Evolutionary conservation across 352 stramenopile species (phyloP), one percentile per base, ranked within the genome.

Genomic region (Pythium pyrilobum): DNA sequence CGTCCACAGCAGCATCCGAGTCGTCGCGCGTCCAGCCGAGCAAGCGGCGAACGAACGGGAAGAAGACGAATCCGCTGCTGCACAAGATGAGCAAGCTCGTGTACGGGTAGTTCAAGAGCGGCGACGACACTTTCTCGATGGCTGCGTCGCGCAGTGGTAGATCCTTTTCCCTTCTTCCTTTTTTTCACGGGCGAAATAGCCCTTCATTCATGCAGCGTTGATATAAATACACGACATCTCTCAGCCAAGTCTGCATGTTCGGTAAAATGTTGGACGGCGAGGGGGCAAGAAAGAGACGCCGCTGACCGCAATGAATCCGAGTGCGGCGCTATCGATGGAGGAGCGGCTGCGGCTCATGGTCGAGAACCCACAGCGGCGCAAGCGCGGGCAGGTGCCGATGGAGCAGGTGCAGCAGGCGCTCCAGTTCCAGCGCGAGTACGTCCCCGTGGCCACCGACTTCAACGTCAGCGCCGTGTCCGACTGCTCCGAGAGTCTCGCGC

Each of bases 1-100:
- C 49, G 6, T 59, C 49, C 42, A 55, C 57, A 3, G 32, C 29
- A 15, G 15, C 42, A 7, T 66, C 58, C 15, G 45, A 66, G 20
- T 61, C 52, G 2, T 48, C 40, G 0, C 59, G 59, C 8, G 25
- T 72, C 7, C 52, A 72, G 34, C 71, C 71, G 10, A 85, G 74
- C 64, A 86, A 88, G 47, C 56, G 69, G 28, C 74, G 77, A 15
- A 88, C 77, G 13, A 88, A 88, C 37, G 77, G 74, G 39, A 88
- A 88, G 60, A 88, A 88, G 32, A 66, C 45, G 8, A 59, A 66
- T 40, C 43, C 58, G 7, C n/a, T 63, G 10, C 32, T 64, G 11
- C 38, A 52, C 54, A 69, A 60, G 55, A 55, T 68, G 50, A 60
- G 44, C 45, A 44, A 56, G 24, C 42, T 66, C 13, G 36, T 66